These are phyloP conservation scores for Yueomyces sinensis DNA, from an alignment of 805 yeast genomes.

Conservation along the genomic window DNA sequence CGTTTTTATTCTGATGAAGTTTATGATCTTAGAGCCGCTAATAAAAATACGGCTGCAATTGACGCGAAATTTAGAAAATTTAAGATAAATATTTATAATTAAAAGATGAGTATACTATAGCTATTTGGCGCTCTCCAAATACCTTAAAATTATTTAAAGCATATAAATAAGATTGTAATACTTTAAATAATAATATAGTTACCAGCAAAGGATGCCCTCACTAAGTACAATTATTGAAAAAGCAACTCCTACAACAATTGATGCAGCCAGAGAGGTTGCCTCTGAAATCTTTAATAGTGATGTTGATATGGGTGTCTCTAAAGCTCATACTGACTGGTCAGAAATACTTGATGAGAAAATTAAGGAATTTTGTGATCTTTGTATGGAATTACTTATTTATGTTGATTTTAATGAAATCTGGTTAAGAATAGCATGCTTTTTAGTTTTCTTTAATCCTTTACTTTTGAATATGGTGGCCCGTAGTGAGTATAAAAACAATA, in stretches of 20 bases:
- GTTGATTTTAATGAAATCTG: conserved; percentile 11
- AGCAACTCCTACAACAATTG: neutral
- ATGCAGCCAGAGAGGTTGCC: neutral
- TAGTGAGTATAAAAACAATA: conserved; percentile 63
- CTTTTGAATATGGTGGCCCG: conserved; percentile 95
- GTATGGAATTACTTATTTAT: conserved; percentile 4
- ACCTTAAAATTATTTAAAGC: too few relatives aligned
- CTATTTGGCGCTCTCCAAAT: too few relatives aligned
- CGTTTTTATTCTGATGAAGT: too few relatives aligned
- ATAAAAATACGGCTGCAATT: too few relatives aligned
- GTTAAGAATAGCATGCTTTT: conserved; percentile 36
- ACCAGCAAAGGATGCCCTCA: too few relatives aligned
- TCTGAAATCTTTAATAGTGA: conserved; percentile 1
- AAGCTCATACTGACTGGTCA: neutral
- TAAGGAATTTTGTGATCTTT: conserved; percentile 1
- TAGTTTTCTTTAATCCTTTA: conserved; percentile 82
- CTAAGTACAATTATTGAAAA: neutral
- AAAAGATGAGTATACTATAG: too few relatives aligned
- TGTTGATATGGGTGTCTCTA: neutral
- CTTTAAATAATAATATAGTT: too few relatives aligned
- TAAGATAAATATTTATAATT: too few relatives aligned
- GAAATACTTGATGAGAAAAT: conserved; percentile 1
- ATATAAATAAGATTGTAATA: too few relatives aligned
- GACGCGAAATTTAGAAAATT: too few relatives aligned
- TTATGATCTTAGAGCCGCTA: too few relatives aligned